Evolutionary conservation across 148 eudicot genomes (phyloP), one percentile per base, ranked within the genome.

Genomic region (Cornus florida): DNA sequence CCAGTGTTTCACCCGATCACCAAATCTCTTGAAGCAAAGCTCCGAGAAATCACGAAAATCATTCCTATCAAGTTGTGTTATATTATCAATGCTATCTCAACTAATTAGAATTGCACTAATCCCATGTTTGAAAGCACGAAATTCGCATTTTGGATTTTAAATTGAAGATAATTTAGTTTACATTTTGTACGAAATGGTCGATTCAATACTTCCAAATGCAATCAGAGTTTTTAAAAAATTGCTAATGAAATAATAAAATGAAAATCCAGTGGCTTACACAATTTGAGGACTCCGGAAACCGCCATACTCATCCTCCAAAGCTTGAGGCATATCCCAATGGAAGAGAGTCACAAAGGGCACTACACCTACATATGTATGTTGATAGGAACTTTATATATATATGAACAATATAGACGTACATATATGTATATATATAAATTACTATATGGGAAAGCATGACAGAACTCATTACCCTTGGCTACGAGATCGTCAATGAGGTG

Each of bases 1-100:
- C 93, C 93, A 90, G 71, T 83, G 69, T 83, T 90, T 88, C 64
- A 90, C 91, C 28, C 81, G 75, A 73, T 88, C 72, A 0, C 91
- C 93, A 70, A 79, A 90, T 75, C 74, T 83, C 19, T 73, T 77
- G 78, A 85, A 90, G 76, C 91, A 90, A 14, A 86, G 73, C 3
- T 86, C 85, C 5, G 87, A 88, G 74, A 46, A 90, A 35, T 83
- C 85, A 12, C 67, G 74, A 81, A 80, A 89, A 77, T 89, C 90
- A 57, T 76, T 65, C 80, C 92, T 87, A 85, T 75, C 8, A 28
- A 0, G 24, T 57, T 67, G 28, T 28, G 28, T 28, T 28, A 28
- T 28, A 28, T 28, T 28, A 28, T 28, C 28, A 6, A n/a, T 17
- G 2, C 53, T 48, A 1, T 3, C 2, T 48, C 7, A 8, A 48